phyloP scores from a whole-genome alignment of 306 rosid genomes.

The Nissolia schottii region DNA sequence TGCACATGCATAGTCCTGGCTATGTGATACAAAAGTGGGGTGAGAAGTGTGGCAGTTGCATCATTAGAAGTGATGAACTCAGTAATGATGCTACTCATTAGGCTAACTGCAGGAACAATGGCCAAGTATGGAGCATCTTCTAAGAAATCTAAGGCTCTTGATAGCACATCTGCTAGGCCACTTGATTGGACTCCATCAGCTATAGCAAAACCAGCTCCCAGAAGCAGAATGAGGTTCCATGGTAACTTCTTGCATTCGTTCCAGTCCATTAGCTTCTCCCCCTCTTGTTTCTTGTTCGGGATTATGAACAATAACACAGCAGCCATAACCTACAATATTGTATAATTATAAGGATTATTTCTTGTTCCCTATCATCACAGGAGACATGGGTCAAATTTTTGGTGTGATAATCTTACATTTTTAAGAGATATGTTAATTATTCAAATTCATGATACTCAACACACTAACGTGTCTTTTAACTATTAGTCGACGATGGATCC shows the following conservation, averaged over 20 bases:
- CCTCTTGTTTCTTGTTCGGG: conserved; percentile 62
- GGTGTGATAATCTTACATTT: neutral
- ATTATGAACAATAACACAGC: conserved; percentile 72
- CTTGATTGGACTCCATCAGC: conserved; percentile 74
- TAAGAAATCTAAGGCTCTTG: conserved; percentile 48
- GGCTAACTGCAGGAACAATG: conserved; percentile 65
- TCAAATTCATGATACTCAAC: no score
- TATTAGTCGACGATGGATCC: no score
- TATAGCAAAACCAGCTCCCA: conserved; percentile 83
- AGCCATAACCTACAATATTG: conserved; percentile 54
- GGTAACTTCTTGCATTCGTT: conserved; percentile 85
- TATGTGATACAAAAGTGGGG: conserved; percentile 58
- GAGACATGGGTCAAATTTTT: neutral
- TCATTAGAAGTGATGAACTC: conserved; percentile 75
- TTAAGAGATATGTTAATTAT: no score
- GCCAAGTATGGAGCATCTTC: conserved; percentile 58
- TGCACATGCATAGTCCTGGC: conserved; percentile 63
- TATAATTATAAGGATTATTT: neutral
- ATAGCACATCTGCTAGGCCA: conserved; percentile 59
- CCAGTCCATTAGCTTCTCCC: conserved; percentile 88
- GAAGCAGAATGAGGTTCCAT: conserved; percentile 65
- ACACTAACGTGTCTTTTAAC: no score
- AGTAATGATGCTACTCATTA: conserved; percentile 57
- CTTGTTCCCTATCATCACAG: neutral
- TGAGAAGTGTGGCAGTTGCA: conserved; percentile 65